Base-by-base conservation (phyloP, 345 rosid genomes). In the Salix dunnii region DNA sequence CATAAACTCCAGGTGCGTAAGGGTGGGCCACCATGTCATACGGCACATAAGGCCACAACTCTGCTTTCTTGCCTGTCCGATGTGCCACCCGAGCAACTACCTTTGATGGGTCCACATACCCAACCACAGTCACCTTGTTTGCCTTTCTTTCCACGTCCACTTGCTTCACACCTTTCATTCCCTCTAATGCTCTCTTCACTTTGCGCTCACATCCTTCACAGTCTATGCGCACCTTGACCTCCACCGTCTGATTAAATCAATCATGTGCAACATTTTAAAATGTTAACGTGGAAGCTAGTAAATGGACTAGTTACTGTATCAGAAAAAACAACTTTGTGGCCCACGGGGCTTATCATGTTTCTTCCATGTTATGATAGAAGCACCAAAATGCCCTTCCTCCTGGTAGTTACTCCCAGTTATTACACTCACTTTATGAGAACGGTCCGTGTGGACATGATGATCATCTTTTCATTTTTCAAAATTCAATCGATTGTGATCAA, bases 161-260 rank as follows among this genome's bases (percentile, higher is more conserved):
- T 27, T 91, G 87, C 73, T 86, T 82, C 70, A 93, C 95, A 0
- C 99, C 98, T 80, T 86, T 93, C 97, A 93, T 93, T 20, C 97
- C 98, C 74, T 93, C 97, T 68, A 92, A 82, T 0, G 97, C 85
- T 17, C 84, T 86, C 76, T 87, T 91, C 81, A 96, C 98, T 62
- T 91, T 92, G 68, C 97, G 85, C 84, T 96, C 99, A 75, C 99
- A 96, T 71, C 99, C 99, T 79, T 96, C 98, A 74, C 99, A 96
- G 86, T 96, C 99, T 76, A 96, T 89, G 66, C 85, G 78, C 43
- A 93, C 95, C 76, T 92, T 96, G 33, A 96, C 80, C 86, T 96
- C 97, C 86, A 96, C 98, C 80, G 98, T 96, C 99, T 91, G 92
- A 78, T 28, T 3, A 16, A 64, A 16, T 0, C 66, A 18, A 46